Conservation (phyloP, 2,329 filamentous ascomycete genomes). For the Malbranchea zuffiana region DNA sequence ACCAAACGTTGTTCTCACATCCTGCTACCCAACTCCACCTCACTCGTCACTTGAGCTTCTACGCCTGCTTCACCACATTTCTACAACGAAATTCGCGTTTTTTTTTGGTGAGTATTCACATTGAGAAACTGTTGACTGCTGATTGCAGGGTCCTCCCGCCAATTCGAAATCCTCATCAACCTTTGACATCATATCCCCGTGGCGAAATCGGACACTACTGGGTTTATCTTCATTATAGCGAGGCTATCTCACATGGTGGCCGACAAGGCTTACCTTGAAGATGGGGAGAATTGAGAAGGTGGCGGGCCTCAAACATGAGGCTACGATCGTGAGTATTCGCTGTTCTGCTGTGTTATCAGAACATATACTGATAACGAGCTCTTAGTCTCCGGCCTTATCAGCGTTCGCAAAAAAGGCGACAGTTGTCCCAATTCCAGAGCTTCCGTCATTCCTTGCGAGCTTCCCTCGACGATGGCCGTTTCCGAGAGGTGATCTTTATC, state of each 20-base stretch:
- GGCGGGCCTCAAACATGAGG: constrained; percentile 42
- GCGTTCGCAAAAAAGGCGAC: constrained; percentile 65
- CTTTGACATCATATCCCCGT: constrained; percentile 10
- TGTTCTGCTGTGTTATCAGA: neutral
- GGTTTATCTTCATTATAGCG: no score
- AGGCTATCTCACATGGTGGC: constrained; percentile 35
- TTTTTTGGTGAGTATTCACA: no score
- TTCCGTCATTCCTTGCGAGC: constrained; percentile 63
- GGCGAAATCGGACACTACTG: no score
- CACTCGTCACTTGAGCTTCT: no score
- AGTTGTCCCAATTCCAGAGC: constrained; percentile 58
- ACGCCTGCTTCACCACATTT: no score
- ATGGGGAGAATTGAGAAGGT: constrained; percentile 46
- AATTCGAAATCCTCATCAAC: no score
- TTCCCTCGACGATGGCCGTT: constrained; percentile 93
- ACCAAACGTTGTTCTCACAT: constrained; percentile 1
- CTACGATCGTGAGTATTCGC: constrained; percentile 36
- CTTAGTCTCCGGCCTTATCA: constrained; percentile 74
- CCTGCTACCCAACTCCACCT: constrained; percentile 10
- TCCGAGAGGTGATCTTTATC: constrained; percentile 87
- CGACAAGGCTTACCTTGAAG: constrained; percentile 25
- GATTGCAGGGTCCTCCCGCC: no score
- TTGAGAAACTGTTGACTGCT: no score
- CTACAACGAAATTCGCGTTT: no score
- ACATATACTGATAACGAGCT: neutral